phyloP scores from a whole-genome alignment of 495 filamentous ascomycete species.

The Cryomyces minteri region DNA sequence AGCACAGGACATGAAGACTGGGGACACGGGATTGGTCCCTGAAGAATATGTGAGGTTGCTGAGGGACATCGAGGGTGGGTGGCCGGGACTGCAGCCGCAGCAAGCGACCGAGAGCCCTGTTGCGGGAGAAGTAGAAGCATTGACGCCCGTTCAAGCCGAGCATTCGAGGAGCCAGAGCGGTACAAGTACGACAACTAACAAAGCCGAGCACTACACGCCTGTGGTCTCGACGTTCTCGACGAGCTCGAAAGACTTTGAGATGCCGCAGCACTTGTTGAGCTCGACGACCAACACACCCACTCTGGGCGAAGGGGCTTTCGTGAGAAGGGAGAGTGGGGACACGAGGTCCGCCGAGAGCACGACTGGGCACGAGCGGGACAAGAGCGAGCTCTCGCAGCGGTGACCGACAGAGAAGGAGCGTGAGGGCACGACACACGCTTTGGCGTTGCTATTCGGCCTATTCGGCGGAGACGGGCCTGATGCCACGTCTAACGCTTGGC shows the following conservation, averaged over 20 bases:
- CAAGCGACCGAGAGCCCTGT: constrained; percentile 14
- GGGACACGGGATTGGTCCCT: constrained; percentile 74
- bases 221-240: constrained; percentile 1
- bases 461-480: no score
- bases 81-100: constrained; percentile 3
- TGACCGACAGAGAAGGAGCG: no score
- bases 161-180: constrained; percentile 9
- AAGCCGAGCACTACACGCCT: not conserved
- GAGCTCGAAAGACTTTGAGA: not conserved
- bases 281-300: no score
- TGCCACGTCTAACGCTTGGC: no score
- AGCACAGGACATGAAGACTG: constrained; percentile 87
- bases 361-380: no score
- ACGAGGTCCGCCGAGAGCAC: no score
- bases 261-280: not conserved
- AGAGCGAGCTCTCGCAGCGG: no score
- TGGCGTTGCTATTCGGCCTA: no score
- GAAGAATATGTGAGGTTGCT: constrained; percentile 92
- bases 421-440: no score
- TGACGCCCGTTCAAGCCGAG: not conserved
- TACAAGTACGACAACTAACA: constrained; percentile 1
- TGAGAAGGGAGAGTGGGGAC: no score
- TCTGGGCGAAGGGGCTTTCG: no score
- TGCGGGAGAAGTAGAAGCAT: constrained; percentile 21
- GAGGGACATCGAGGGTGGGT: constrained; percentile 68